Conservation (phyloP, 2,329 filamentous ascomycete species). For the Sarocladiaceae sp. region DNA sequence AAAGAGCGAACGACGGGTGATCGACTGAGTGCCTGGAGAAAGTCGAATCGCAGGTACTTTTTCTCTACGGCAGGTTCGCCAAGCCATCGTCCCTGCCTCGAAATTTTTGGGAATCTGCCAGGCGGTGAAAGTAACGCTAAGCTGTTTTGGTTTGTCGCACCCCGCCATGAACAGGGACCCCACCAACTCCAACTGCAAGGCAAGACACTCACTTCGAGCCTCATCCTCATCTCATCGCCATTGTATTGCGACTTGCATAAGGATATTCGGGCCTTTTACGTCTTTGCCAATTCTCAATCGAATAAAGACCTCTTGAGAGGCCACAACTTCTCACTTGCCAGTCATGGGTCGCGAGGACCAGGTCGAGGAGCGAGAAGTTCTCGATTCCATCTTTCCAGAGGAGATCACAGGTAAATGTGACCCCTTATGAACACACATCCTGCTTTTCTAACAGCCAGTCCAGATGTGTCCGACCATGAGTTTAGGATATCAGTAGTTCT, state of each 20-base stretch:
- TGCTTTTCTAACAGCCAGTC: neutral
- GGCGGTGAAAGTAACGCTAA: conserved; percentile 26
- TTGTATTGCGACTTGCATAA: neutral
- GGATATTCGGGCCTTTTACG: neutral
- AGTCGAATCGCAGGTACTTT: too few relatives aligned
- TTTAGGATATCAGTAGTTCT: conserved; percentile 83
- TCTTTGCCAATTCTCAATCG: too few relatives aligned
- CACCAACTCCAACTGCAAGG: conserved; percentile 18
- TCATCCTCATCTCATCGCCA: conserved; percentile 3
- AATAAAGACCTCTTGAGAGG: too few relatives aligned
- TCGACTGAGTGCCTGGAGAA: too few relatives aligned
- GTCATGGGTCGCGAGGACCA: conserved; percentile 77
- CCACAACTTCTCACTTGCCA: too few relatives aligned
- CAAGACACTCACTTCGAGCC: conserved; percentile 1
- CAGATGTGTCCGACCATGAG: conserved; percentile 84
- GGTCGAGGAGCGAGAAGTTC: conserved; percentile 90
- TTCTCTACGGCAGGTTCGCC: conserved; percentile 5
- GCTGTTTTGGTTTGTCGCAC: conserved; percentile 15
- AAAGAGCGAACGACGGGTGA: too few relatives aligned
- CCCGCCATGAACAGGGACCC: conserved; percentile 20
- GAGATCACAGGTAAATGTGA: conserved; percentile 85
- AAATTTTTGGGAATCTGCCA: conserved; percentile 23
- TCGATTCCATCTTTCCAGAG: conserved; percentile 96
- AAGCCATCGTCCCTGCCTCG: conserved; percentile 5
- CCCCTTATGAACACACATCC: neutral